These are phyloP conservation scores for Phaffomyces antillensis DNA, from an alignment of 805 yeast genomes.

Conservation along the genomic window DNA sequence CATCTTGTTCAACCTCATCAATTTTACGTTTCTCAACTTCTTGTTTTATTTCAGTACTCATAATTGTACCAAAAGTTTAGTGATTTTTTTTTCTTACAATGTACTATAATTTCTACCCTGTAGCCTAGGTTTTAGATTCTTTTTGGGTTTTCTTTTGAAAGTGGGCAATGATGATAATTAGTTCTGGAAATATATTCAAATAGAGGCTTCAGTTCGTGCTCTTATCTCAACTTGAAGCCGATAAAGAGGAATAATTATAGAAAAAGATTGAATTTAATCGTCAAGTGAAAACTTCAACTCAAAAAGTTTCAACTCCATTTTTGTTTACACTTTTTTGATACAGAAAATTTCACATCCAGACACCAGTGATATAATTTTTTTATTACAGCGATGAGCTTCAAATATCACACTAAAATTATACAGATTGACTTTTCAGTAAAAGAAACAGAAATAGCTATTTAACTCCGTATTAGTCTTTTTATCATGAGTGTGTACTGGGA, in stretches of 20 bases:
- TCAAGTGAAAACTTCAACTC: neutral
- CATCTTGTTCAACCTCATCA: constrained; percentile 15
- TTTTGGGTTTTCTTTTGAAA: too few relatives aligned
- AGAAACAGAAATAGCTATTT: too few relatives aligned
- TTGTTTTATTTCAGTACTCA: constrained; percentile 5
- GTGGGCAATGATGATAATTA: too few relatives aligned
- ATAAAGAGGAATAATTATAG: too few relatives aligned
- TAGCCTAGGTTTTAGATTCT: too few relatives aligned
- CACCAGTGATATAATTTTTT: neutral
- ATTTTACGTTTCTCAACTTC: constrained; percentile 17
- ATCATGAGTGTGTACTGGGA: constrained; percentile 9
- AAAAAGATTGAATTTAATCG: too few relatives aligned
- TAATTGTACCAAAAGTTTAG: neutral
- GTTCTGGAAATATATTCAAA: too few relatives aligned
- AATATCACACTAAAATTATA: neutral
- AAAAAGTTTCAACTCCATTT: neutral
- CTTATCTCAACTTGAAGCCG: too few relatives aligned
- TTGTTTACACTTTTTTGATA: neutral
- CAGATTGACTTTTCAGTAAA: neutral
- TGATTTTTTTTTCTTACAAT: neutral
- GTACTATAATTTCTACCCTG: too few relatives aligned
- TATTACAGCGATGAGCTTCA: constrained; percentile 1
- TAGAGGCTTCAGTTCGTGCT: too few relatives aligned
- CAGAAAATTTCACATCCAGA: constrained; percentile 2
- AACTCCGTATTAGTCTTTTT: too few relatives aligned